Percentiles rank a stretch among this genome's conserved stretches.
These are phyloP conservation scores for Ceratobasidium sp. DNA, from an alignment of 1,284 basidiomycete genomes.

Conservation along the genomic window DNA sequence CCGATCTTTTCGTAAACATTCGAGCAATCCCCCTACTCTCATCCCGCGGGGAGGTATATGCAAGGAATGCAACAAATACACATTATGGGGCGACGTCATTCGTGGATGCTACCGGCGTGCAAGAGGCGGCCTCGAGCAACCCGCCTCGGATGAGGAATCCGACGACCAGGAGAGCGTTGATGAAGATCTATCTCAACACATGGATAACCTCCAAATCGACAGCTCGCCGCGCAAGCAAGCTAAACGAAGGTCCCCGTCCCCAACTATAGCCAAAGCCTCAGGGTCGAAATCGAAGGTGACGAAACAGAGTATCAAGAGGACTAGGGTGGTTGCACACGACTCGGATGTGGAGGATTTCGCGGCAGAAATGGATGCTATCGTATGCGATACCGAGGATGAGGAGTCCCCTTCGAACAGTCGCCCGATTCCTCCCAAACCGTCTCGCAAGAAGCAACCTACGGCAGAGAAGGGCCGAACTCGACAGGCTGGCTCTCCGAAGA, in stretches of 20 bases:
- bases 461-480: too few species aligned
- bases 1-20: slow-evolving; percentile 44
- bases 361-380: slow-evolving; percentile 34
- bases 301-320: neutral
- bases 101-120: slow-evolving; percentile 69
- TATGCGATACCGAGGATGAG: slow-evolving; percentile 20
- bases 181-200: neutral
- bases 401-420: too few species aligned
- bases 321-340: neutral
- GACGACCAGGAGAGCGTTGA: slow-evolving; percentile 35
- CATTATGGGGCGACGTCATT: slow-evolving; percentile 77
- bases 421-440: too few species aligned
- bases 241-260: neutral
- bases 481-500: neutral
- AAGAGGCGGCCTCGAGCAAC: slow-evolving; percentile 48
- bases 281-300: neutral
- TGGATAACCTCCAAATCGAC: neutral
- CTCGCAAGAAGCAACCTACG: too few species aligned
- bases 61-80: slow-evolving; percentile 58
- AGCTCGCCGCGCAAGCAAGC: neutral
- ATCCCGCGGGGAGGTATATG: slow-evolving; percentile 71
- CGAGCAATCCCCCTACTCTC: slow-evolving; percentile 48
- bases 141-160: slow-evolving; percentile 42
- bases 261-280: too few species aligned
- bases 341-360: slow-evolving; percentile 34